Evolutionary conservation across 2,329 filamentous ascomycete species (phyloP).

Genomic region (Aspergillus tubingensis): DNA sequence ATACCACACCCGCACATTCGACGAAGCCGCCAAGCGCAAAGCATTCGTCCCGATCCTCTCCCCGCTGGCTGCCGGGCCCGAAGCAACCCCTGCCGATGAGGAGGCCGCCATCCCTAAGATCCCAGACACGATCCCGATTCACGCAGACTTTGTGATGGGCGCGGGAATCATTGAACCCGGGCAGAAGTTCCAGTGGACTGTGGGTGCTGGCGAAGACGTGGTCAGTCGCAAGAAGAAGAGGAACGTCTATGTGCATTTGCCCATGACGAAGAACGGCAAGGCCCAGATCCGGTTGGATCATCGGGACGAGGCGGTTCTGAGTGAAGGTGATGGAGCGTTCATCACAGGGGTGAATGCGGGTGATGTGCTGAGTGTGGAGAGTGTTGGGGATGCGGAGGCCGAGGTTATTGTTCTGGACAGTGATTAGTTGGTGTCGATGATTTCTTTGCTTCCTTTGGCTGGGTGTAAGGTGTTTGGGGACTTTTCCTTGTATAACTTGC

Average conservation of each 20-base stretch:
- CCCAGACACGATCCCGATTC: conserved; percentile 73
- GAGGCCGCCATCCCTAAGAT: conserved; percentile 63
- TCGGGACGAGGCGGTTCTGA: conserved; percentile 65
- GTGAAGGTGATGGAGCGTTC: conserved; percentile 81
- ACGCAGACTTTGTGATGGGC: conserved; percentile 81
- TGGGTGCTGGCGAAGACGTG: conserved; percentile 56
- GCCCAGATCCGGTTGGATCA: conserved; percentile 70
- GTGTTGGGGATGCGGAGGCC: conserved; percentile 67
- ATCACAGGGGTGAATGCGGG: conserved; percentile 65
- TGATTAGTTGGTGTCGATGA: conserved; percentile 41
- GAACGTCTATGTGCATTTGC: conserved; percentile 78
- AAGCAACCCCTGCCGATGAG: conserved; percentile 65
- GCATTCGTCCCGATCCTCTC: conserved; percentile 75
- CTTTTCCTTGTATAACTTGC: no score
- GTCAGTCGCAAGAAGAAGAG: conserved; percentile 49
- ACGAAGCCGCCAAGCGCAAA: conserved; percentile 70
- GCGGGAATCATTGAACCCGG: conserved; percentile 71
- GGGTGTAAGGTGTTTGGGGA: neutral
- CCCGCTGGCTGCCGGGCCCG: conserved; percentile 66
- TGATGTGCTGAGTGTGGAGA: conserved; percentile 66
- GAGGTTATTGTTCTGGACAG: conserved; percentile 71
- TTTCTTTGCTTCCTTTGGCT: neutral
- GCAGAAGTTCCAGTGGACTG: conserved; percentile 68
- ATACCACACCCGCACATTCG: conserved; percentile 75
- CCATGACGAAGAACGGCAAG: conserved; percentile 75